Evolutionary conservation across 129 eudicot genomes (phyloP), one percentile per base, ranked within the genome.

Genomic region (Escallonia rubra): DNA sequence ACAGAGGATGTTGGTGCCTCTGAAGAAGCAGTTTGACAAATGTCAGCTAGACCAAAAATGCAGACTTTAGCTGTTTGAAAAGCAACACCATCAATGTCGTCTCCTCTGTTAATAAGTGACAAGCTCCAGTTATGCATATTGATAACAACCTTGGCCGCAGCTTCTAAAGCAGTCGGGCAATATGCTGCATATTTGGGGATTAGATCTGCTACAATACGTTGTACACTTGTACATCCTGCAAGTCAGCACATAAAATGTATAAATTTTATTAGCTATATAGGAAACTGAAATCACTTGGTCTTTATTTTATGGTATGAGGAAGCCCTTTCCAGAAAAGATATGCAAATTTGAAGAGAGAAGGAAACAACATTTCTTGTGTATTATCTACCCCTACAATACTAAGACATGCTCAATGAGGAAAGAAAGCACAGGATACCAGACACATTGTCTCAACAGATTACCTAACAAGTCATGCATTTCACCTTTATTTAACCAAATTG

Each of bases 81-180:
- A 40, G 90, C 83, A 68, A 94, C 76, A 49, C 71, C 81, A 59
- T 89, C 97, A 57, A 15, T 48, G 65, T 94, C 97, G 40, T 89
- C 90, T 38, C 84, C 96, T 68, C 74, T 82, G 67, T 66, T 85
- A 68, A 89, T 73, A 64, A 73, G 53, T 54, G 76, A 59, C 65
- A 87, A 57, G 87, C 79, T 84, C 79, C 80, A 80, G 69, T 87
- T 83, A 63, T 94, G 89, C 82, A 94, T 85, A 81, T 87, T 79
- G 59, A 94, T 77, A 61, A 89, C 78, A 47, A 80, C 95, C 75
- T 89, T 84, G 52, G 82, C 71, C 0, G 97, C 97, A 70, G 96
- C 96, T 83, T 89, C 99, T 63, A 94, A 93, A 61, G 99, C 96
- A 54, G 85, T 86, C 43, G 97, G 99, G 71, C 95, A 94, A 63